phyloP scores from a whole-genome alignment of 768 basidiomycete genomes.

The Naematelia encephala region DNA sequence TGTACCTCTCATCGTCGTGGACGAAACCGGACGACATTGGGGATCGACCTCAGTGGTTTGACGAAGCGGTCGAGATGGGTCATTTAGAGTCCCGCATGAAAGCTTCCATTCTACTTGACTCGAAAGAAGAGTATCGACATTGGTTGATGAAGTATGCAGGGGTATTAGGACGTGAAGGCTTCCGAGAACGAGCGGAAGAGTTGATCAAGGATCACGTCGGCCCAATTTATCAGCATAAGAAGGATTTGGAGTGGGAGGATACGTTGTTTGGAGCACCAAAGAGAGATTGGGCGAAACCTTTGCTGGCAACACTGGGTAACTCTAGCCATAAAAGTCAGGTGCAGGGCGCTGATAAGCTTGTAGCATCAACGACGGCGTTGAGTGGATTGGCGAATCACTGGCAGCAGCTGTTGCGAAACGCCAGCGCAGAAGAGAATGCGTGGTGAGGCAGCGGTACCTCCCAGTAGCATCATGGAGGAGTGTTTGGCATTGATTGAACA shows the following conservation, averaged over 20 bases:
- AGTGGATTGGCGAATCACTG: background rate
- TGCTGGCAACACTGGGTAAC: background rate
- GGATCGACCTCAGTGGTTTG: conserved; percentile 68
- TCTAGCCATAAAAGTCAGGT: background rate
- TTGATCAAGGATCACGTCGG: conserved; percentile 84
- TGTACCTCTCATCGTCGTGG: conserved; percentile 26
- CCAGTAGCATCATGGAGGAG: background rate
- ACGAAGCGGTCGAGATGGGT: conserved; percentile 73
- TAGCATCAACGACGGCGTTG: background rate
- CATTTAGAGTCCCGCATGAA: conserved; percentile 81
- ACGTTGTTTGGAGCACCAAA: background rate
- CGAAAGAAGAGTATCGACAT: conserved; percentile 78
- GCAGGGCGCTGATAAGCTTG: background rate
- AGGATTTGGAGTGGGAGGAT: background rate
- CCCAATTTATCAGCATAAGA: conserved; percentile 67
- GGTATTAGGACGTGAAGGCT: conserved; percentile 84
- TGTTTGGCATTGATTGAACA: too few relatives aligned
- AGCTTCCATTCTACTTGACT: conserved; percentile 70
- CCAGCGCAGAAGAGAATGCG: background rate
- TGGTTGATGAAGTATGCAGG: conserved; percentile 72
- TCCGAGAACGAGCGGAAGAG: conserved; percentile 83
- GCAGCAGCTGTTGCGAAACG: background rate
- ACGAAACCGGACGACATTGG: conserved; percentile 11
- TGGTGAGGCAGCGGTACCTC: background rate
- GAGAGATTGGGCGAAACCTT: background rate